Evolutionary conservation across 139 green algal genomes (phyloP).

Genomic region (Astrephomene gubernaculifera): DNA sequence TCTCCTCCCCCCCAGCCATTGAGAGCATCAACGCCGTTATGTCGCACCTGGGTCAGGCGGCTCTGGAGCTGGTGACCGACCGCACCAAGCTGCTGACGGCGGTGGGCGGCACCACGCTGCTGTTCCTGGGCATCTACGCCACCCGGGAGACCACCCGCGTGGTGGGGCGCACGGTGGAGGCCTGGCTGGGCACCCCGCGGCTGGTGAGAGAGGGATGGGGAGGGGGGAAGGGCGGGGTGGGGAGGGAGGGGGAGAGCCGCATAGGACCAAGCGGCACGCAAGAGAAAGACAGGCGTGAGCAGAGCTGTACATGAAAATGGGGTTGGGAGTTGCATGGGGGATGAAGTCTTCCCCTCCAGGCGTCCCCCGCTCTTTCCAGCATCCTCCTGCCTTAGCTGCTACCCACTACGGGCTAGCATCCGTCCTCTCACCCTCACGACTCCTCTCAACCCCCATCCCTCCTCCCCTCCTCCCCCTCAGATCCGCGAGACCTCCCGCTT

Average conservation of each 20-base stretch:
- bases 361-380: too few relatives aligned
- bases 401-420: too few relatives aligned
- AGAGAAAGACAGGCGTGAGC: too few relatives aligned
- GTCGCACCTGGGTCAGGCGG: conserved; percentile 75
- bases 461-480: conserved; percentile 32
- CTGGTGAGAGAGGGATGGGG: conserved; percentile 75
- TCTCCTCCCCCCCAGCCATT: conserved; percentile 51
- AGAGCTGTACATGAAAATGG: too few relatives aligned
- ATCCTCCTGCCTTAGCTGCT: too few relatives aligned
- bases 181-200: conserved; percentile 88
- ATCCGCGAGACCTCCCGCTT: conserved; percentile 79
- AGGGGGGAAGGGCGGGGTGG: too few relatives aligned
- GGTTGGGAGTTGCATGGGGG: too few relatives aligned
- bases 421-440: too few relatives aligned
- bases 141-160: conserved; percentile 85
- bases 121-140: conserved; percentile 91
- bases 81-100: conserved; percentile 76
- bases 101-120: conserved; percentile 74
- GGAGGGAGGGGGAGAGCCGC: not conserved
- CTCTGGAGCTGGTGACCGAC: conserved; percentile 84
- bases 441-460: not conserved
- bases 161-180: conserved; percentile 77
- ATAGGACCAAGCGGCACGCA: too few relatives aligned
- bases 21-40: conserved; percentile 94
- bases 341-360: too few relatives aligned